Percentiles rank a stretch among this genome's conserved stretches.
Conservation (phyloP, 768 basidiomycete species). For the Lentinula sp. region DNA sequence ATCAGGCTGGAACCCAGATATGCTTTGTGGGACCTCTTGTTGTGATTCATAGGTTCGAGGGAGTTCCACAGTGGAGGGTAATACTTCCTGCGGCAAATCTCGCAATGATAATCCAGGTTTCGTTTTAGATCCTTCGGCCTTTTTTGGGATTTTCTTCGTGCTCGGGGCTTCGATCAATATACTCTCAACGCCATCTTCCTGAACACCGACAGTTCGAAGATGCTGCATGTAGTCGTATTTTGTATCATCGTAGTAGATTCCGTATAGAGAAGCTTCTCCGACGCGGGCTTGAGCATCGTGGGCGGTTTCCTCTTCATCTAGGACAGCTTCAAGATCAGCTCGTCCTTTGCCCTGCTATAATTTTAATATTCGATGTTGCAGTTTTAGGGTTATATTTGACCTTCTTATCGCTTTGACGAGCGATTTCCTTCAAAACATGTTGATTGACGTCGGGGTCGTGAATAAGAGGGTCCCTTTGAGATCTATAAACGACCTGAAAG, state of each 20-base stretch:
- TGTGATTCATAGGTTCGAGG: constrained; percentile 71
- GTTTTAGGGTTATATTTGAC: constrained; percentile 22
- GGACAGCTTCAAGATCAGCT: constrained; percentile 64
- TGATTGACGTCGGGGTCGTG: constrained; percentile 86
- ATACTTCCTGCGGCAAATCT: constrained; percentile 60
- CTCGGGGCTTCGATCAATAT: constrained; percentile 72
- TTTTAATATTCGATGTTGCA: constrained; percentile 7
- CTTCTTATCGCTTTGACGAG: constrained; percentile 67
- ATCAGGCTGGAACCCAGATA: constrained; percentile 88
- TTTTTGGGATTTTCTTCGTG: constrained; percentile 20
- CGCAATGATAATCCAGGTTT: constrained; percentile 43
- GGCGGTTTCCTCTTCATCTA: constrained; percentile 41
- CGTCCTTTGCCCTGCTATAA: constrained; percentile 66
- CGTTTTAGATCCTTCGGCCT: constrained; percentile 23
- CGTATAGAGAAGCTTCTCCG: constrained; percentile 87
- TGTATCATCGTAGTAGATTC: constrained; percentile 91
- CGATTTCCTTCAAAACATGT: constrained; percentile 84
- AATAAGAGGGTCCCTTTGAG: constrained; percentile 91
- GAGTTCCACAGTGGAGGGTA: constrained; percentile 71
- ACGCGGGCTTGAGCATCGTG: constrained; percentile 48
- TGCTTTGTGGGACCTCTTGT: constrained; percentile 73
- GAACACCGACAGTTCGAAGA: constrained; percentile 68
- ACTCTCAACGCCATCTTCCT: constrained; percentile 78
- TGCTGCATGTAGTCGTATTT: constrained; percentile 99
- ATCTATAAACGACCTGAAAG: constrained; percentile 96